phyloP scores from a whole-genome alignment of 2,329 filamentous ascomycete species.

The Aureobasidium sp. region DNA sequence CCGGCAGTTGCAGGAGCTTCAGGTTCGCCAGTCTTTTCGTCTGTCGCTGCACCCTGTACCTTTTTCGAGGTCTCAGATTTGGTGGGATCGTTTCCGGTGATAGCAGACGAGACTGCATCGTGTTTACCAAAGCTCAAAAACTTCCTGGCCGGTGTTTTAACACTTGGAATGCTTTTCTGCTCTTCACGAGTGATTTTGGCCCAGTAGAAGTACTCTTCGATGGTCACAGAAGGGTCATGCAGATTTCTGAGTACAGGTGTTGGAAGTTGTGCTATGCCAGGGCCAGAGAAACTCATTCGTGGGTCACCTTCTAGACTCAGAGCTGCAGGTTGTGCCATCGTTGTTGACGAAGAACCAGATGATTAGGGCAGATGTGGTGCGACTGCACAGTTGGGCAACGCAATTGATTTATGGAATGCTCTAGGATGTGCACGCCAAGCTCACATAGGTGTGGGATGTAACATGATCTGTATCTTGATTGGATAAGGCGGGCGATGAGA shows the following conservation, averaged over 20 bases:
- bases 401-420: neutral
- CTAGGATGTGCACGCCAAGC: neutral
- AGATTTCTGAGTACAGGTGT: neutral
- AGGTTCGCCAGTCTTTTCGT: neutral
- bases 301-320: conserved; percentile 15
- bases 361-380: neutral
- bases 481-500: neutral
- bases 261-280: neutral
- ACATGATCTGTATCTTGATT: neutral
- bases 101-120: neutral
- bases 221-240: conserved; percentile 25
- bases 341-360: neutral
- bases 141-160: conserved; percentile 15
- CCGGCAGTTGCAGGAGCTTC: neutral
- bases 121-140: conserved; percentile 16
- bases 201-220: conserved; percentile 37
- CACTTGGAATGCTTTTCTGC: conserved; percentile 22
- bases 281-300: neutral
- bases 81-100: neutral
- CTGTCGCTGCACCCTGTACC: neutral
- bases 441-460: neutral
- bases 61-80: neutral
- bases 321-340: conserved; percentile 6
- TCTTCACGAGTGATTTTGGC: conserved; percentile 30
- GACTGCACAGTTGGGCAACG: neutral